Percentiles rank a stretch among this genome's conserved stretches.
Conservation (phyloP, 176 grass and related monocot genomes). For the Oryza officinalis region DNA sequence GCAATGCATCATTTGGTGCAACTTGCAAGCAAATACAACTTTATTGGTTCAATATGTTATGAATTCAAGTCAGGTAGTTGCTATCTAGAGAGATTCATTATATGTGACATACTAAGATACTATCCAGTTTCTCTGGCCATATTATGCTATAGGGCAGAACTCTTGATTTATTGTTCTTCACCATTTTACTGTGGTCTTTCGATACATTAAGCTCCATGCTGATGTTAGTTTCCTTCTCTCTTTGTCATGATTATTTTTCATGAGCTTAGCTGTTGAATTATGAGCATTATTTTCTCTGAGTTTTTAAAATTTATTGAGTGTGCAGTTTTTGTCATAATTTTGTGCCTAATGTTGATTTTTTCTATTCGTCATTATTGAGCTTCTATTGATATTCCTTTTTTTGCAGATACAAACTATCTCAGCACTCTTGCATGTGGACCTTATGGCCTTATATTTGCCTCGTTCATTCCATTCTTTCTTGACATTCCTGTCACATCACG, state of each 20-base stretch:
- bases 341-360: neutral
- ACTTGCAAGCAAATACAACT: constrained; percentile 15
- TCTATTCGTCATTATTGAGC: constrained; percentile 16
- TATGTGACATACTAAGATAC: neutral
- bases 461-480: constrained; percentile 84
- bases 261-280: neutral
- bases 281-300: neutral
- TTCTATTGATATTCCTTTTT: constrained; percentile 17
- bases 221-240: neutral
- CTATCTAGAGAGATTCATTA: constrained; percentile 13
- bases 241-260: constrained; percentile 26
- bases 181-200: neutral
- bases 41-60: constrained; percentile 15
- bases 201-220: neutral
- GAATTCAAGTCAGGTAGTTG: constrained; percentile 13
- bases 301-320: neutral
- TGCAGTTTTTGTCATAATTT: constrained; percentile 16
- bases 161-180: constrained; percentile 7
- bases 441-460: constrained; percentile 92
- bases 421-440: constrained; percentile 77
- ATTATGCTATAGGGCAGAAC: neutral
- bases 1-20: constrained; percentile 8
- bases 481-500: constrained; percentile 86
- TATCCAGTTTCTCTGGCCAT: constrained; percentile 14
- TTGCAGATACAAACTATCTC: constrained; percentile 70